Evolutionary conservation across 371 early-diverging fungal genomes (phyloP).

Genomic region (Basidiobolus meristosporus): DNA sequence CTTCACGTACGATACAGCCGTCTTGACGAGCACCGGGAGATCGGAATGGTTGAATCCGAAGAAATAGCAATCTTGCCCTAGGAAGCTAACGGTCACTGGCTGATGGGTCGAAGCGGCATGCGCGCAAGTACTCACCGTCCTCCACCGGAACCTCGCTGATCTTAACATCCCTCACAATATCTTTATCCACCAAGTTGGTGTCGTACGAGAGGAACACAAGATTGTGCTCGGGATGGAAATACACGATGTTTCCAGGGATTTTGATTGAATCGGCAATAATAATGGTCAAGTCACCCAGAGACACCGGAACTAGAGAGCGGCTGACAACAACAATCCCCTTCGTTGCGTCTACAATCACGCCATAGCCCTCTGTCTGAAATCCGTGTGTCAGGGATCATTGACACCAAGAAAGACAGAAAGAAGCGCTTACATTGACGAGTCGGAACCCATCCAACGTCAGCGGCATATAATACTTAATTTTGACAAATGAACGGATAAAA

Average conservation of each 20-base stretch:
- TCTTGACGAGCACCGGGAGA: slow-evolving; percentile 48
- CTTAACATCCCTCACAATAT: slow-evolving; percentile 39
- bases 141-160: slow-evolving; percentile 29
- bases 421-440: slow-evolving; percentile 16
- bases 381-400: slow-evolving; percentile 18
- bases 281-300: slow-evolving; percentile 46
- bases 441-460: slow-evolving; percentile 50
- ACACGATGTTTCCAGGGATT: slow-evolving; percentile 42
- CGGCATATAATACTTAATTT: slow-evolving; percentile 45
- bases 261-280: slow-evolving; percentile 61
- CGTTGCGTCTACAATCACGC: slow-evolving; percentile 50
- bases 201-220: slow-evolving; percentile 60
- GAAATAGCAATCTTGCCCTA: slow-evolving; percentile 29
- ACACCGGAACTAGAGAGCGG: slow-evolving; percentile 57
- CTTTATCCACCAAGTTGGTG: slow-evolving; percentile 23
- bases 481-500: slow-evolving; percentile 42
- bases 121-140: slow-evolving; percentile 30
- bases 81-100: too few species aligned
- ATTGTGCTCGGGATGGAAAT: slow-evolving; percentile 67
- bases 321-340: slow-evolving; percentile 56
- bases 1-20: slow-evolving; percentile 57
- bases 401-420: background rate
- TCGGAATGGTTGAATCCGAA: slow-evolving; percentile 62
- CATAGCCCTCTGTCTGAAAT: slow-evolving; percentile 48
- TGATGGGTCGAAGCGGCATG: background rate